These are phyloP conservation scores for Moesziomyces sp. DNA, from an alignment of 1,284 basidiomycete genomes.

Conservation along the genomic window DNA sequence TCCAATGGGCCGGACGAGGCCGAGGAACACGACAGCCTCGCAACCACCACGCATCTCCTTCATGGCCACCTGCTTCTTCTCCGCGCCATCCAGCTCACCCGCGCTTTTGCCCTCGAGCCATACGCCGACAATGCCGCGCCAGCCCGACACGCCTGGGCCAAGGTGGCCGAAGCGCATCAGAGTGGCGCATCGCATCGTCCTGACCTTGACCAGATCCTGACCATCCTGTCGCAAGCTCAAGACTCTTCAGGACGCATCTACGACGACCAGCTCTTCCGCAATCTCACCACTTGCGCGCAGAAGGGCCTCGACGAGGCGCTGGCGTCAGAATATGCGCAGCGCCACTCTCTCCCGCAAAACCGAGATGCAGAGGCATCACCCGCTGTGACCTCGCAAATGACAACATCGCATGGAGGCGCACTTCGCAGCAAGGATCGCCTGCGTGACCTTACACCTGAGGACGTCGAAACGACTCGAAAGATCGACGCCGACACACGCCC, in stretches of 20 bases:
- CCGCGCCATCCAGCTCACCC: slow-evolving; percentile 14
- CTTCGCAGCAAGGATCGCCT: slow-evolving; percentile 4
- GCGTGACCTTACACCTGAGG: slow-evolving; percentile 20
- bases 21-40: slow-evolving; percentile 15
- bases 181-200: neutral
- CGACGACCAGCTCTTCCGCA: slow-evolving; percentile 11
- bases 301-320: slow-evolving; percentile 2
- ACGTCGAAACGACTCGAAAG: slow-evolving; percentile 21
- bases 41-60: slow-evolving; percentile 4
- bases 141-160: slow-evolving; percentile 11
- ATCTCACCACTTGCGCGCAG: slow-evolving; percentile 1
- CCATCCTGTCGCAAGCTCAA: slow-evolving; percentile 4
- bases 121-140: slow-evolving; percentile 19
- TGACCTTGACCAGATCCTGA: slow-evolving; percentile 2
- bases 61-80: slow-evolving; percentile 7
- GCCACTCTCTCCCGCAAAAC: neutral
- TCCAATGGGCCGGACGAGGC: slow-evolving; percentile 21
- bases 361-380: neutral
- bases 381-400: neutral
- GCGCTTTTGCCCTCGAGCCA: slow-evolving; percentile 21
- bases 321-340: slow-evolving; percentile 5
- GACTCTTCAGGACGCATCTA: slow-evolving; percentile 4
- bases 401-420: neutral
- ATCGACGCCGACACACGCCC: slow-evolving; percentile 17
- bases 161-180: neutral